Evolutionary conservation across 1,284 basidiomycete species (phyloP).

Genomic region (Phenoliferia sp.): DNA sequence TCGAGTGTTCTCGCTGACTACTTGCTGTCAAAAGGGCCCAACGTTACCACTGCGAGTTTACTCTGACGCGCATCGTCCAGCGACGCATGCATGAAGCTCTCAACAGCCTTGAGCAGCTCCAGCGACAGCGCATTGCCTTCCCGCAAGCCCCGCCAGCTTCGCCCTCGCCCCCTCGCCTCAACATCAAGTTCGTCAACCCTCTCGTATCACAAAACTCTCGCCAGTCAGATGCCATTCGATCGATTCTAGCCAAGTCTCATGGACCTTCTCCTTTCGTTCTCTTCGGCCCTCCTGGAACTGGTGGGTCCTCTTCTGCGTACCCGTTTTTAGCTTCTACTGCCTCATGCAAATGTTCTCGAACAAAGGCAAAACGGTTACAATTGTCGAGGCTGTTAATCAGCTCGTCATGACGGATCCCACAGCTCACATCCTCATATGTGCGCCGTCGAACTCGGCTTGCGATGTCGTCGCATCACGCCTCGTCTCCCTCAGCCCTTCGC

Average conservation of each 20-base stretch:
- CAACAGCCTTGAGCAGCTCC: not conserved
- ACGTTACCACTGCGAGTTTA: conserved; percentile 8
- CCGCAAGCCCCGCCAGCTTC: too few species aligned
- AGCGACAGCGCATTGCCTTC: conserved; percentile 3
- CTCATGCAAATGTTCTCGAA: not conserved
- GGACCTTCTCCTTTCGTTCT: conserved; percentile 29
- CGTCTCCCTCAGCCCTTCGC: not conserved
- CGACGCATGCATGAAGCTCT: conserved; percentile 9
- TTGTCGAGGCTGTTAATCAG: conserved; percentile 31
- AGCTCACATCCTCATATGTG: conserved; percentile 36
- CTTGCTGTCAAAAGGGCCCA: not conserved
- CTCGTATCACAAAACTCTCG: conserved; percentile 33
- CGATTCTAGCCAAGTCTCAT: conserved; percentile 18
- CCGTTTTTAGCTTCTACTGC: not conserved
- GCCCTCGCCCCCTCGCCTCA: not conserved
- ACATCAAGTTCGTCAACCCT: not conserved
- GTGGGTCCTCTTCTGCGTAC: not conserved
- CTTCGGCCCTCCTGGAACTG: conserved; percentile 34
- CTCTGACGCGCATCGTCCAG: not conserved
- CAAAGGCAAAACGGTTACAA: conserved; percentile 43
- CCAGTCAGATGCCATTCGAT: conserved; percentile 32
- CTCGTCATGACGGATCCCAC: not conserved
- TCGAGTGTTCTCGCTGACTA: not conserved
- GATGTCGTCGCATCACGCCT: conserved; percentile 43
- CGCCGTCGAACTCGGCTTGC: conserved; percentile 43